Percentiles rank a stretch among this genome's conserved stretches.
phyloP scores from a whole-genome alignment of 139 green algal genomes.

The Auxenochlorella pyrenoidosa region DNA sequence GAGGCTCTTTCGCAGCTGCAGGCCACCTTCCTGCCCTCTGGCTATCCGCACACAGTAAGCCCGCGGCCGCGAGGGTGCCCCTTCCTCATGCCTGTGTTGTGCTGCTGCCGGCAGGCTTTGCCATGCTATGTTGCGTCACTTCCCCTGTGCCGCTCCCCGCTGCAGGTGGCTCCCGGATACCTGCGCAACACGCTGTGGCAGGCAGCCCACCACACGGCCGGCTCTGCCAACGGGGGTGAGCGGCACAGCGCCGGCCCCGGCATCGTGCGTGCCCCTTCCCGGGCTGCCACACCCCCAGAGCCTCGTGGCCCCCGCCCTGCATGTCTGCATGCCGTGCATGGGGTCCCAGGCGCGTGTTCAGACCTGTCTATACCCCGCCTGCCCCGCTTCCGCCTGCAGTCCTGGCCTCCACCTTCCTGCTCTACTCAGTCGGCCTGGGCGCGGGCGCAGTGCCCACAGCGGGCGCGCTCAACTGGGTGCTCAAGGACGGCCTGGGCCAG shows the following conservation, averaged over 20 bases:
- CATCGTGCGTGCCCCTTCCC: neutral
- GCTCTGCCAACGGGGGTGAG: constrained; percentile 41
- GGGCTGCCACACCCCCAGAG: neutral
- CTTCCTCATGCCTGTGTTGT: too few species aligned
- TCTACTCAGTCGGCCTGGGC: constrained; percentile 80
- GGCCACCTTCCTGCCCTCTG: constrained; percentile 46
- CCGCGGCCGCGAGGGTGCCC: too few species aligned
- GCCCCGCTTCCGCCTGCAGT: constrained; percentile 40
- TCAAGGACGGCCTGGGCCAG: constrained; percentile 83
- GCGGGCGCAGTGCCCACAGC: constrained; percentile 73
- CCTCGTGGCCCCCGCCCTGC: too few species aligned
- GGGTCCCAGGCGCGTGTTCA: neutral
- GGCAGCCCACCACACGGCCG: constrained; percentile 35
- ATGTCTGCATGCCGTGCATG: neutral
- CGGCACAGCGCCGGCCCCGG: too few species aligned
- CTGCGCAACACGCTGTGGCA: constrained; percentile 52
- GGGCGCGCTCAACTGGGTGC: constrained; percentile 79
- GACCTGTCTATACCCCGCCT: neutral
- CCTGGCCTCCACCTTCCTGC: constrained; percentile 80
- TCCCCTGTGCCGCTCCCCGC: neutral
- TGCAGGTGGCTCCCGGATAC: constrained; percentile 29
- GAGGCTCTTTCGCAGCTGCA: constrained; percentile 27
- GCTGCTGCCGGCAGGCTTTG: too few species aligned
- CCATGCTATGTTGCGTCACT: too few species aligned
- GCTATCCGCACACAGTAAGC: constrained; percentile 36